phyloP scores from a whole-genome alignment of 805 yeast genomes.

The Ogataea populi-albae region DNA sequence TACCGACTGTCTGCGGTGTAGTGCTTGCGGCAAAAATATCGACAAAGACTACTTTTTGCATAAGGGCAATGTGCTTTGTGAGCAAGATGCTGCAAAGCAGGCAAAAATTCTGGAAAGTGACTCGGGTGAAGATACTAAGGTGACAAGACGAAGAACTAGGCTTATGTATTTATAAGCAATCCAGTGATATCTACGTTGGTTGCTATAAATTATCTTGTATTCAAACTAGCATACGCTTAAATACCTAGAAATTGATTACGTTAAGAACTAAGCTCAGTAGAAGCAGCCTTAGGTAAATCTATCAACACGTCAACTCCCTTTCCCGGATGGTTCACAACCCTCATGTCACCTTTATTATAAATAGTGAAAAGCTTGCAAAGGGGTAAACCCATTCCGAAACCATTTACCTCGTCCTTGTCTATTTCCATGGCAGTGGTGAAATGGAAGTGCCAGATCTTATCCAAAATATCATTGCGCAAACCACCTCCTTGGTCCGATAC shows the following conservation, averaged over 20 bases:
- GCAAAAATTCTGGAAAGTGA: slow-evolving; percentile 13
- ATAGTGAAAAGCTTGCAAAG: slow-evolving; percentile 27
- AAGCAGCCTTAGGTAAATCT: slow-evolving; percentile 18
- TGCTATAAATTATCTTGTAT: too few species aligned
- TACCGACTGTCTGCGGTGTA: slow-evolving; percentile 66
- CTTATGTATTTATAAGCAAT: slow-evolving; percentile 23
- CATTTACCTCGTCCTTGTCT: slow-evolving; percentile 29
- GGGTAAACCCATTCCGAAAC: slow-evolving; percentile 35
- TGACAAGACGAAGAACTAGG: slow-evolving; percentile 34
- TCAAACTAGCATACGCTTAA: too few species aligned
- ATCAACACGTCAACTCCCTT: slow-evolving; percentile 26
- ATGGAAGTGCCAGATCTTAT: slow-evolving; percentile 32
- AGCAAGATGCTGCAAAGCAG: slow-evolving; percentile 33
- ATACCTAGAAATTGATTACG: too few species aligned
- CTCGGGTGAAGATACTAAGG: slow-evolving; percentile 13
- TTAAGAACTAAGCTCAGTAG: too few species aligned
- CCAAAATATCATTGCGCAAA: slow-evolving; percentile 15
- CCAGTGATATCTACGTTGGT: too few species aligned
- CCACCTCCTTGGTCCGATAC: slow-evolving; percentile 34
- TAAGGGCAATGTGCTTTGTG: slow-evolving; percentile 51
- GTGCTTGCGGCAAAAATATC: slow-evolving; percentile 51
- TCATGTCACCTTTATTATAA: slow-evolving; percentile 27
- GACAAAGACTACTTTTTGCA: slow-evolving; percentile 53
- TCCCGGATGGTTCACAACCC: slow-evolving; percentile 20
- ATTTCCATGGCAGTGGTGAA: slow-evolving; percentile 27